A percentile compares a stretch with the other conserved stretches of the same genome.
Evolutionary conservation across 129 eudicot genomes (phyloP).

Genomic region (Rutidosis leptorrhynchoides): DNA sequence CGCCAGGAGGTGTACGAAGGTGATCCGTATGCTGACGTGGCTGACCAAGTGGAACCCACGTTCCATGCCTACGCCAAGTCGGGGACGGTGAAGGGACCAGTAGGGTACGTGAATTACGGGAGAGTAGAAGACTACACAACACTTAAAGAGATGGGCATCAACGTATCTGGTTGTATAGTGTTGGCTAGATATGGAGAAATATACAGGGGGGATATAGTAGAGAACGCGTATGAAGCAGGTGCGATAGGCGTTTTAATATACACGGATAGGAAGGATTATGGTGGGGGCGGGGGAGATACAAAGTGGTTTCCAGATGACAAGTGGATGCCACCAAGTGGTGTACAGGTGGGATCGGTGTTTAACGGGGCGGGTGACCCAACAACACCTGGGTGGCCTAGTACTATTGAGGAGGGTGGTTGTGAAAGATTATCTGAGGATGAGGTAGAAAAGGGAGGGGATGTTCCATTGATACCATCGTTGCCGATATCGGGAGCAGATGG

Average conservation of each 20-base stretch:
- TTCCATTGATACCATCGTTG: conserved; percentile 76
- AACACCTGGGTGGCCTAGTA: conserved; percentile 86
- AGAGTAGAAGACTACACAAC: conserved; percentile 57
- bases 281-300: conserved; percentile 52
- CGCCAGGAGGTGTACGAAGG: conserved; percentile 48
- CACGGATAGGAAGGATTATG: conserved; percentile 71
- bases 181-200: conserved; percentile 69
- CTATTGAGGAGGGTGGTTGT: conserved; percentile 43
- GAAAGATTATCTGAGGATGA: conserved; percentile 64
- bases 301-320: conserved; percentile 68
- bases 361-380: conserved; percentile 77
- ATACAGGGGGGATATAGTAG: conserved; percentile 70
- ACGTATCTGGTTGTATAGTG: conserved; percentile 46
- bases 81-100: conserved; percentile 49
- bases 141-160: conserved; percentile 38
- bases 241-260: conserved; percentile 62
- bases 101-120: conserved; percentile 75
- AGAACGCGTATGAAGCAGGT: conserved; percentile 60
- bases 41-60: conserved; percentile 54
- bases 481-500: conserved; percentile 82
- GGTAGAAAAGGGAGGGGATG: conserved; percentile 65
- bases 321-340: conserved; percentile 95
- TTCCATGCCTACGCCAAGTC: conserved; percentile 80
- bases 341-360: conserved; percentile 79
- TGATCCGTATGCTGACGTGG: conserved; percentile 64